Evolutionary conservation across 2,329 filamentous ascomycete genomes (phyloP).

Genomic region (Penicillium nordicum): DNA sequence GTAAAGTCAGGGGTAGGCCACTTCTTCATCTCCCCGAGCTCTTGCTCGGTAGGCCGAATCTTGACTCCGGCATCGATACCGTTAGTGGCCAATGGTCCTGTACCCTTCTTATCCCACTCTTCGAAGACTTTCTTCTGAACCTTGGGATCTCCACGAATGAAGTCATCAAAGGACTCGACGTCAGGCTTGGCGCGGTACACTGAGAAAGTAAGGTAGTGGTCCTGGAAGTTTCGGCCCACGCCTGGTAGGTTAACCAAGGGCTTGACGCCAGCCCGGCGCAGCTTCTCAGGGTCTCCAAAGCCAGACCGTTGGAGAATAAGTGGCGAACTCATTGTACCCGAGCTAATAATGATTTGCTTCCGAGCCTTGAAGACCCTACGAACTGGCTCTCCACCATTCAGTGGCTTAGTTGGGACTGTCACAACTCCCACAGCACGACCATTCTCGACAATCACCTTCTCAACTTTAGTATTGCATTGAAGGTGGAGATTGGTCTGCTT

Average conservation of each 20-base stretch:
- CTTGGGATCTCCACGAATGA: conserved; percentile 68
- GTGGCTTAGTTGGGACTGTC: conserved; percentile 67
- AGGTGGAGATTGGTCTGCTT: conserved; percentile 69
- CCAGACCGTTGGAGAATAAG: conserved; percentile 73
- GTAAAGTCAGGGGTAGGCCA: conserved; percentile 72
- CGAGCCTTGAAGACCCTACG: conserved; percentile 62
- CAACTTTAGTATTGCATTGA: conserved; percentile 71
- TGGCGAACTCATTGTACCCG: conserved; percentile 70
- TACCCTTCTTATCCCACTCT: conserved; percentile 76
- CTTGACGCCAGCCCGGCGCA: conserved; percentile 64
- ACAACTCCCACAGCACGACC: conserved; percentile 69
- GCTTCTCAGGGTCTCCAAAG: conserved; percentile 69
- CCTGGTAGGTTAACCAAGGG: conserved; percentile 68
- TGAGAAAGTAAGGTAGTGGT: conserved; percentile 70
- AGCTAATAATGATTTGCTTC: conserved; percentile 70
- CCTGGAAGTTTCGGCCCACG: conserved; percentile 73
- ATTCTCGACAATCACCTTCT: conserved; percentile 71
- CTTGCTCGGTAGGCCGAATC: conserved; percentile 66
- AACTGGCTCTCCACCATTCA: conserved; percentile 53
- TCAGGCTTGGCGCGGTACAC: conserved; percentile 70
- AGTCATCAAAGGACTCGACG: conserved; percentile 76
- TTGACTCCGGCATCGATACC: conserved; percentile 79
- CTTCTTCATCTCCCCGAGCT: conserved; percentile 64
- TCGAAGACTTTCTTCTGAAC: conserved; percentile 70
- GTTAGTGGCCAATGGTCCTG: conserved; percentile 72